Conservation (phyloP, 1,284 basidiomycete genomes). For the Omphalotus olearius region DNA sequence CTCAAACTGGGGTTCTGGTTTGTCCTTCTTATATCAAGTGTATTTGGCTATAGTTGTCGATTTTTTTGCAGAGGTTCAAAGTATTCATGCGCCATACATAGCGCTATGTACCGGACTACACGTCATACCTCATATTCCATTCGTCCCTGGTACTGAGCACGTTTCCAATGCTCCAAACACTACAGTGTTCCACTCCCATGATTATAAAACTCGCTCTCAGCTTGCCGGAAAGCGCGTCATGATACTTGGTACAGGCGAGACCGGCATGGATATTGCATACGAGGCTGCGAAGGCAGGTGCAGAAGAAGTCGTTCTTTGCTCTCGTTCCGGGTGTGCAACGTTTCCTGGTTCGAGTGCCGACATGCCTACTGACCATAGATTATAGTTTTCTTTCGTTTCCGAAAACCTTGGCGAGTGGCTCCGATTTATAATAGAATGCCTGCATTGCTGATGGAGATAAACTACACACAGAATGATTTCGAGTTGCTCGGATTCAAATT, state of each 20-base stretch:
- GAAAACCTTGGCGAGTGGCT: constrained; percentile 42
- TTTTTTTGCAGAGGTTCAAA: constrained; percentile 16
- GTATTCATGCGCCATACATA: constrained; percentile 33
- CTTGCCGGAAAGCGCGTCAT: constrained; percentile 45
- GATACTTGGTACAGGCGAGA: constrained; percentile 63
- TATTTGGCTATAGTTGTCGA: background rate
- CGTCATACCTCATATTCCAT: constrained; percentile 45
- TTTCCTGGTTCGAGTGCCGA: background rate
- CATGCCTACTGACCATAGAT: background rate
- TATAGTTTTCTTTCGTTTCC: constrained; percentile 54
- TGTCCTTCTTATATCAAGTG: constrained; percentile 10
- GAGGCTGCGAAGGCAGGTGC: constrained; percentile 50
- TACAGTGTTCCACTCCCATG: constrained; percentile 44
- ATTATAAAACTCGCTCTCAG: constrained; percentile 47
- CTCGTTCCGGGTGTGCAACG: constrained; percentile 37
- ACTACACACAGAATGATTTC: constrained; percentile 49
- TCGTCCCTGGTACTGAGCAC: constrained; percentile 43
- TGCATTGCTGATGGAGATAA: background rate
- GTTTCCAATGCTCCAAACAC: constrained; percentile 21
- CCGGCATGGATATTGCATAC: constrained; percentile 62
- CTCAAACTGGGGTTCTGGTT: constrained; percentile 25
- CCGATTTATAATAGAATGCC: background rate
- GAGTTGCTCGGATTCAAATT: constrained; percentile 48
- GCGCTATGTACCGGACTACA: constrained; percentile 49
- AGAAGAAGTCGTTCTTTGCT: constrained; percentile 51